Evolutionary conservation across 371 early-diverging fungal genomes (phyloP).

Genomic region (Circinella minor): DNA sequence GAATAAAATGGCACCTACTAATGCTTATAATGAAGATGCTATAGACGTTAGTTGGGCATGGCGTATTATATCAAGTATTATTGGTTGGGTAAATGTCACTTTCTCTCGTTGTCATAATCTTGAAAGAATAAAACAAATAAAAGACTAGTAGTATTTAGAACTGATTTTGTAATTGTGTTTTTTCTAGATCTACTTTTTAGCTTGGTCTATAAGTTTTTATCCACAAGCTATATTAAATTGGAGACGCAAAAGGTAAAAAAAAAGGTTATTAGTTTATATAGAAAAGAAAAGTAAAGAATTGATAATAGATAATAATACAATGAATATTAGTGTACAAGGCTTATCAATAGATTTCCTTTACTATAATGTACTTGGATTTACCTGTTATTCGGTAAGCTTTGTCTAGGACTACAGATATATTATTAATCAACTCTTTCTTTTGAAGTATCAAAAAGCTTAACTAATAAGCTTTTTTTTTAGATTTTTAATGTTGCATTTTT

Average conservation of each 20-base stretch:
- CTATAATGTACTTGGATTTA: slow-evolving; percentile 86
- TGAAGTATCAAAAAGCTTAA: too few relatives aligned
- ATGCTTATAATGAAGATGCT: not conserved
- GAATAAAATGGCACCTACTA: not conserved
- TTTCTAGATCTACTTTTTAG: slow-evolving; percentile 41
- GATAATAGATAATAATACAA: not conserved
- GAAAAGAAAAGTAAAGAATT: too few relatives aligned
- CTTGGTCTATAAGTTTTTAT: slow-evolving; percentile 53
- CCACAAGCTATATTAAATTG: slow-evolving; percentile 44
- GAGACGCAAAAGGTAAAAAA: slow-evolving; percentile 35
- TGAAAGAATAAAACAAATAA: too few relatives aligned
- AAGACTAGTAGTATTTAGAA: too few relatives aligned
- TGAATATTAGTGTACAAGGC: slow-evolving; percentile 71
- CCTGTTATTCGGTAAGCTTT: slow-evolving; percentile 74
- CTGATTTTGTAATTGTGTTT: not conserved
- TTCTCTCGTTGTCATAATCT: not conserved
- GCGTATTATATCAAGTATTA: slow-evolving; percentile 34
- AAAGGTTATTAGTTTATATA: not conserved
- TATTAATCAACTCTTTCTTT: too few relatives aligned
- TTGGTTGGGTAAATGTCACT: slow-evolving; percentile 46
- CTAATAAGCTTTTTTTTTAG: slow-evolving; percentile 22
- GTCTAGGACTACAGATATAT: too few relatives aligned
- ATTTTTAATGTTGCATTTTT: slow-evolving; percentile 80
- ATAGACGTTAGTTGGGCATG: slow-evolving; percentile 21
- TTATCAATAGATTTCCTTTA: slow-evolving; percentile 90